These are phyloP conservation scores for Cyanodermella asteris DNA, from an alignment of 2,329 filamentous ascomycete species.

Conservation along the genomic window DNA sequence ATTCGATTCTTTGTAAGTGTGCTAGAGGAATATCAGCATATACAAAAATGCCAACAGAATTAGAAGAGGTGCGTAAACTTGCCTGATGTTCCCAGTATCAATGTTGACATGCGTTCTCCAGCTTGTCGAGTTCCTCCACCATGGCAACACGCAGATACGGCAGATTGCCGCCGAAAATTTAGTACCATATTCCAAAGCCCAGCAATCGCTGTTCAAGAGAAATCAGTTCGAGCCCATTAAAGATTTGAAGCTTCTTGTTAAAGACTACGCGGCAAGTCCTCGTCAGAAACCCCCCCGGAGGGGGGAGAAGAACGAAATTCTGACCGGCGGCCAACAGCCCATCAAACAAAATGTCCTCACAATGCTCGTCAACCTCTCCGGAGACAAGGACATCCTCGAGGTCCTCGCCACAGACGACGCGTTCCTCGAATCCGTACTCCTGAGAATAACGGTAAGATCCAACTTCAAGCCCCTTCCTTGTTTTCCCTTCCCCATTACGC, in stretches of 20 bases:
- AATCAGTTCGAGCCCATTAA: constrained; percentile 58
- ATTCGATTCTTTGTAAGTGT: too few species aligned
- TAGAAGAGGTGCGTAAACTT: constrained; percentile 41
- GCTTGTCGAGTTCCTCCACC: constrained; percentile 83
- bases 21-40: too few species aligned
- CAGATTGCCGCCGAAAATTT: constrained; percentile 70
- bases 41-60: constrained; percentile 45
- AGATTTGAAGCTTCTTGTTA: constrained; percentile 68
- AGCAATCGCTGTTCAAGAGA: constrained; percentile 66
- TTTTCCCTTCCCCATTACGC: constrained; percentile 5
- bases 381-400: constrained; percentile 57
- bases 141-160: constrained; percentile 78
- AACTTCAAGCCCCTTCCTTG: constrained; percentile 16
- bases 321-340: constrained; percentile 27
- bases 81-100: constrained; percentile 3
- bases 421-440: constrained; percentile 55
- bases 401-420: constrained; percentile 54
- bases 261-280: constrained; percentile 51
- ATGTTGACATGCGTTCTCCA: constrained; percentile 15
- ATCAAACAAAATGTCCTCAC: constrained; percentile 86
- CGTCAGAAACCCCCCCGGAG: not conserved
- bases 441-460: constrained; percentile 55
- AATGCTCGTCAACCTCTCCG: constrained; percentile 57
- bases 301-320: constrained; percentile 1
- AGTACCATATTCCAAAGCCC: constrained; percentile 56